A percentile compares a stretch with the other conserved stretches of the same genome.
These are phyloP conservation scores for Xylaria polymorpha DNA, from an alignment of 2,329 filamentous ascomycete genomes.

Conservation along the genomic window DNA sequence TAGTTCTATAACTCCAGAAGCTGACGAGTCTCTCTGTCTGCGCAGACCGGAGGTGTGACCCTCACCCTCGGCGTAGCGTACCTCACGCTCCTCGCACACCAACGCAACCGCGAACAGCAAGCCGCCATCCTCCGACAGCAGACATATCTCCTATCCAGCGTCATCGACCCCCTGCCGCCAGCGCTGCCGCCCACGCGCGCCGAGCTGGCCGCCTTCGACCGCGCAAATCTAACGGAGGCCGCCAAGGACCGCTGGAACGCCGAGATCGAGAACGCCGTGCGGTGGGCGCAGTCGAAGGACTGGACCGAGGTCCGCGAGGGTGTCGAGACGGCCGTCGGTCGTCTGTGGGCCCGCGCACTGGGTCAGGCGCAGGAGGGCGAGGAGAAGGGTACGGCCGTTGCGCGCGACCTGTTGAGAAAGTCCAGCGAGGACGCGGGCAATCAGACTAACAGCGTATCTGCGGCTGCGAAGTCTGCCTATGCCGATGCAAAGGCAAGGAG, in stretches of 20 bases:
- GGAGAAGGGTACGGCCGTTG: constrained; percentile 39
- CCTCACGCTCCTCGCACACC: constrained; percentile 76
- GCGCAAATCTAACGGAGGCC: constrained; percentile 69
- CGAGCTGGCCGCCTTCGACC: constrained; percentile 63
- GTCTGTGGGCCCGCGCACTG: constrained; percentile 58
- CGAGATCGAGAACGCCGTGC: constrained; percentile 75
- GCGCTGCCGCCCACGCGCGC: constrained; percentile 62
- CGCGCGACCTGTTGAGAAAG: constrained; percentile 50
- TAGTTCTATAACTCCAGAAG: not conserved
- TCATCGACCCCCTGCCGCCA: constrained; percentile 61
- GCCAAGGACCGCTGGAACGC: constrained; percentile 83
- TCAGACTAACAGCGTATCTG: constrained; percentile 48
- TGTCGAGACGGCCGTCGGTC: constrained; percentile 61
- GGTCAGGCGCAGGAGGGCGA: constrained; percentile 49
- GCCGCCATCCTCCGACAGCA: constrained; percentile 68
- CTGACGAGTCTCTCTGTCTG: constrained; percentile 9
- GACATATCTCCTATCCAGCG: constrained; percentile 63
- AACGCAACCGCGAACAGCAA: constrained; percentile 72
- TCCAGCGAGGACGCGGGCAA: constrained; percentile 53
- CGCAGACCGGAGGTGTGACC: constrained; percentile 78
- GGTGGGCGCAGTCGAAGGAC: constrained; percentile 73
- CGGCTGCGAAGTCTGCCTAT: constrained; percentile 49
- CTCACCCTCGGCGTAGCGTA: constrained; percentile 80
- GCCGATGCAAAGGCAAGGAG: constrained; percentile 49
- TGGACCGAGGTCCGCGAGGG: constrained; percentile 72